A percentile compares a stretch with the other conserved stretches of the same genome.
phyloP scores from a whole-genome alignment of 1,284 basidiomycete genomes.

The Boletus smithii region DNA sequence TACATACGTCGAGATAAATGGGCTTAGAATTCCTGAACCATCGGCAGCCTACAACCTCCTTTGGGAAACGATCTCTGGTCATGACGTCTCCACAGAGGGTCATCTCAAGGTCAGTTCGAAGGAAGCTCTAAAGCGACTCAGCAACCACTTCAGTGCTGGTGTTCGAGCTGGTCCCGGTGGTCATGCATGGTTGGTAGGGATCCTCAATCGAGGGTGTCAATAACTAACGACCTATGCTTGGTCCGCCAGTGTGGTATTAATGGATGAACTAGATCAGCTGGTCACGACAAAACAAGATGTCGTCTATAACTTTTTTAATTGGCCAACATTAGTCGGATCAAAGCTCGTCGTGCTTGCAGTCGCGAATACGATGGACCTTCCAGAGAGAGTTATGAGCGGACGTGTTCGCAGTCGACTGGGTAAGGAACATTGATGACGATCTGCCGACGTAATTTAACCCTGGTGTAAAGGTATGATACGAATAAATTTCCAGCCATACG shows the following conservation, averaged over 20 bases:
- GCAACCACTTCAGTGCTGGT: constrained; percentile 56
- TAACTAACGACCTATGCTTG: background rate
- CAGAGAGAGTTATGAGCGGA: constrained; percentile 89
- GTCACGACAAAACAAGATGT: constrained; percentile 96
- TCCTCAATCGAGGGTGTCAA: background rate
- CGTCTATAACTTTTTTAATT: constrained; percentile 99
- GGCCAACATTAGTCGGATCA: constrained; percentile 87
- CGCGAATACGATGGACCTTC: constrained; percentile 98
- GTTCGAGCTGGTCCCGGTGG: constrained; percentile 58
- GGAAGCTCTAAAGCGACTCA: constrained; percentile 67
- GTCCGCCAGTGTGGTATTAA: constrained; percentile 77
- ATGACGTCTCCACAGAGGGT: constrained; percentile 59
- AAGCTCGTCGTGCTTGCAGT: constrained; percentile 95
- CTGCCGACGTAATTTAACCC: constrained; percentile 1
- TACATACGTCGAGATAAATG: constrained; percentile 98
- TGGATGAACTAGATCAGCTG: constrained; percentile 98
- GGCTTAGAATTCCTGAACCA: constrained; percentile 88
- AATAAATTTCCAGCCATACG: constrained; percentile 94
- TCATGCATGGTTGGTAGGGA: constrained; percentile 60
- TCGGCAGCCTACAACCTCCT: constrained; percentile 83
- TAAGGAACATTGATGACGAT: constrained; percentile 35
- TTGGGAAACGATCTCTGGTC: constrained; percentile 85
- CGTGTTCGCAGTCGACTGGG: constrained; percentile 91
- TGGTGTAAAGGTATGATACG: constrained; percentile 77
- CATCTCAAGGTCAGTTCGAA: constrained; percentile 65